Evolutionary conservation across 129 eudicot species (phyloP).

Genomic region (Pittosporum tobira): DNA sequence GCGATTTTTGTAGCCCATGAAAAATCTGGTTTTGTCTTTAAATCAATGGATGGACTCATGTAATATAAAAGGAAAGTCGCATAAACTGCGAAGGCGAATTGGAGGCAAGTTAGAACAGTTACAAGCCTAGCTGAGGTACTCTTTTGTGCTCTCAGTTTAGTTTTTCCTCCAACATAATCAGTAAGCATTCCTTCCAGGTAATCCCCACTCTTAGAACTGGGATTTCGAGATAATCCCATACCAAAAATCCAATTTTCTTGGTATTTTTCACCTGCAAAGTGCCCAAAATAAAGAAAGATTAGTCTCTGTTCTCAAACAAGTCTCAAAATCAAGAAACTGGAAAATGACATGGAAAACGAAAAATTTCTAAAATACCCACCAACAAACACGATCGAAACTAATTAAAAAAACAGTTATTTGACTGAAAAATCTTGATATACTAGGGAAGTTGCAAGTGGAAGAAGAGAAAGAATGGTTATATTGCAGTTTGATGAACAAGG

Average conservation of each 20-base stretch:
- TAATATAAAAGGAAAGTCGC: slow-evolving; percentile 78
- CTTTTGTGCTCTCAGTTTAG: slow-evolving; percentile 43
- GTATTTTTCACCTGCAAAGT: slow-evolving; percentile 8
- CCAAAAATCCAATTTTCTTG: neutral
- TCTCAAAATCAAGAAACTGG: slow-evolving; percentile 1
- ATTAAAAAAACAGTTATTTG: neutral
- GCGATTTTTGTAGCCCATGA: slow-evolving; percentile 79
- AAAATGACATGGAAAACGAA: neutral
- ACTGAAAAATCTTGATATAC: no score
- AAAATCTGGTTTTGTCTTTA: slow-evolving; percentile 70
- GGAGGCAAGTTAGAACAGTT: slow-evolving; percentile 68
- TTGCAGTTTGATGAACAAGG: slow-evolving; percentile 21
- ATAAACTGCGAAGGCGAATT: slow-evolving; percentile 79
- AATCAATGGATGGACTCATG: slow-evolving; percentile 84
- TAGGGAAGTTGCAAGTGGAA: no score
- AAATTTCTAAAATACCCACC: neutral
- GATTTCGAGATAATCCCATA: slow-evolving; percentile 54
- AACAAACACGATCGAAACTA: neutral
- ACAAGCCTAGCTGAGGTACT: slow-evolving; percentile 51
- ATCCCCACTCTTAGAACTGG: slow-evolving; percentile 55
- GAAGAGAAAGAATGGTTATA: slow-evolving; percentile 6
- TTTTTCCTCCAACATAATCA: slow-evolving; percentile 44
- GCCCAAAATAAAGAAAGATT: neutral
- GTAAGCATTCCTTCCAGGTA: slow-evolving; percentile 77
- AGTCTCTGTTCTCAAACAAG: neutral